These are phyloP conservation scores for Remersonia thermophila DNA, from an alignment of 2,329 filamentous ascomycete genomes.

Conservation along the genomic window DNA sequence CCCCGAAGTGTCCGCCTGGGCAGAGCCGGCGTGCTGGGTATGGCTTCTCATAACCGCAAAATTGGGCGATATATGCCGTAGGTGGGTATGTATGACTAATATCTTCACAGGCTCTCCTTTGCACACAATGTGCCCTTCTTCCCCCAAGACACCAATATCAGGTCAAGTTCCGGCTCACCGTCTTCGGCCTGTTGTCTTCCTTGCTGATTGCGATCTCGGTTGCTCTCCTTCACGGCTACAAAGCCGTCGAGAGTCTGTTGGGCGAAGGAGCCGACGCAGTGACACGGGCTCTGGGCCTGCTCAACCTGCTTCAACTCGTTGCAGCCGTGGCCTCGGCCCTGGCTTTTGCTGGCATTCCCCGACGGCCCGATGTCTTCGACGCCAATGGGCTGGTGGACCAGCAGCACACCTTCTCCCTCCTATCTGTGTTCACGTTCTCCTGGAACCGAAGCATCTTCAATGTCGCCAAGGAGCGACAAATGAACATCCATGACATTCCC, in stretches of 20 bases:
- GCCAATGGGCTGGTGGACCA: conserved; percentile 23
- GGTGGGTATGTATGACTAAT: not conserved
- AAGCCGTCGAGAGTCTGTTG: conserved; percentile 14
- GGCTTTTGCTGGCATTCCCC: conserved; percentile 21
- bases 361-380: conserved; percentile 24
- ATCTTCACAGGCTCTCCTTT: conserved; percentile 14
- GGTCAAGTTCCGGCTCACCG: conserved; percentile 18
- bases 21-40: conserved; percentile 13
- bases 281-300: conserved; percentile 8
- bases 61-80: no score
- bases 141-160: conserved; percentile 19
- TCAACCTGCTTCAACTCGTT: conserved; percentile 18
- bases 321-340: conserved; percentile 14
- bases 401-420: conserved; percentile 22
- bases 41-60: conserved; percentile 1
- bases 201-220: conserved; percentile 15
- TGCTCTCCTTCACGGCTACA: conserved; percentile 18
- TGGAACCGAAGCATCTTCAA: conserved; percentile 24
- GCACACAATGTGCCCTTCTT: conserved; percentile 20
- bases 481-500: conserved; percentile 23
- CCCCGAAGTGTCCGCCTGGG: conserved; percentile 5
- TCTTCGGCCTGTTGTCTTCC: conserved; percentile 19
- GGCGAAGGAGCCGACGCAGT: conserved; percentile 1
- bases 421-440: conserved; percentile 20
- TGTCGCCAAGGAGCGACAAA: conserved; percentile 19